Conservation (phyloP, 306 rosid genomes). For the Morella rubra region DNA sequence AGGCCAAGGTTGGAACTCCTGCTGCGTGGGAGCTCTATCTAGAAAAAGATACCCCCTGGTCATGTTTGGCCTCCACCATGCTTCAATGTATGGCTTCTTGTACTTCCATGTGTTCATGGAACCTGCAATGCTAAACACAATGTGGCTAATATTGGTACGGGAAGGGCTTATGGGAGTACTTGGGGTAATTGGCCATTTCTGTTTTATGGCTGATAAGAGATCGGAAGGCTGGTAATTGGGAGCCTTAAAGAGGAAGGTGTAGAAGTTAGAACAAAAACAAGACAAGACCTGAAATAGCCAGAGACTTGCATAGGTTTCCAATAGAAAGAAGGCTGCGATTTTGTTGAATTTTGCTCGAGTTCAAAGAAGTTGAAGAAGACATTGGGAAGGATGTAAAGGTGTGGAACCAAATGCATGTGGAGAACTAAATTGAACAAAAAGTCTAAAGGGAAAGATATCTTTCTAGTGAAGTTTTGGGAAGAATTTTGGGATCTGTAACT, state of each 20-base stretch:
- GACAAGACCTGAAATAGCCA: conserved; percentile 29
- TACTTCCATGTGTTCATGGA: conserved; percentile 47
- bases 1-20: conserved; percentile 47
- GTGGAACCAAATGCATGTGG: background rate
- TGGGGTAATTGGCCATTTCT: conserved; percentile 10
- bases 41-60: conserved; percentile 47
- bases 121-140: conserved; percentile 41
- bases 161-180: background rate
- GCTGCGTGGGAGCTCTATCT: conserved; percentile 28
- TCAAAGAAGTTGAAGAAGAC: conserved; percentile 16
- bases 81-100: conserved; percentile 32
- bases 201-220: conserved; percentile 26
- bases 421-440: background rate
- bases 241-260: conserved; percentile 19
- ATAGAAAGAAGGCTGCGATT: conserved; percentile 13
- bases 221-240: conserved; percentile 26
- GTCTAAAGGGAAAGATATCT: background rate
- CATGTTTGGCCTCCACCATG: conserved; percentile 50
- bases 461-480: background rate
- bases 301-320: conserved; percentile 26
- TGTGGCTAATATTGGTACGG: conserved; percentile 35
- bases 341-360: conserved; percentile 13
- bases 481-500: background rate
- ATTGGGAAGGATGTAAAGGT: conserved; percentile 8
- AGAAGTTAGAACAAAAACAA: conserved; percentile 29